These are phyloP conservation scores for Pyrenula aspistea DNA, from an alignment of 495 filamentous ascomycete species.

Conservation along the genomic window DNA sequence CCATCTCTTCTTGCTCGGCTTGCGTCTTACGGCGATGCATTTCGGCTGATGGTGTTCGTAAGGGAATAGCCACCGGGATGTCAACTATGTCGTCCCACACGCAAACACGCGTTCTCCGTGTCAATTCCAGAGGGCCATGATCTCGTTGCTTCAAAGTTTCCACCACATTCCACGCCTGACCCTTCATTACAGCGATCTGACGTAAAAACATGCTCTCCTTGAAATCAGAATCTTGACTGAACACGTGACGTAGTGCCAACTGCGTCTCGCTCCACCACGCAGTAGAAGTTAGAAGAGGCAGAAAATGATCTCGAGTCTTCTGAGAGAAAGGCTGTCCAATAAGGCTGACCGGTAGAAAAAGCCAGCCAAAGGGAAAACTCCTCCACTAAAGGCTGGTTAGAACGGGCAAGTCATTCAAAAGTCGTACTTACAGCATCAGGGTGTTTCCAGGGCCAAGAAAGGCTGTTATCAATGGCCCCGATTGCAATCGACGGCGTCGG, in stretches of 20 bases:
- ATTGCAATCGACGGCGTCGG: constrained; percentile 57
- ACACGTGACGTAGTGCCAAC: constrained; percentile 66
- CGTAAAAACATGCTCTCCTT: constrained; percentile 95
- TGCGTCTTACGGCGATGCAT: constrained; percentile 48
- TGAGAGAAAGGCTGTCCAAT: constrained; percentile 94
- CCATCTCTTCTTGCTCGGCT: constrained; percentile 69
- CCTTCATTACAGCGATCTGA: constrained; percentile 98
- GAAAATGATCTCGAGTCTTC: constrained; percentile 83
- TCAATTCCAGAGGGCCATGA: constrained; percentile 89
- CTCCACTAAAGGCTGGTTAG: constrained; percentile 42
- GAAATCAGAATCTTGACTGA: constrained; percentile 87
- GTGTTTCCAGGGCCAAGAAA: constrained; percentile 99
- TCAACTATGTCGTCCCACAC: constrained; percentile 98
- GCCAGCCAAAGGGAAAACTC: constrained; percentile 96
- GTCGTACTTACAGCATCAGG: constrained; percentile 64
- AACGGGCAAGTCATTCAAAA: not conserved
- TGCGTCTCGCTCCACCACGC: constrained; percentile 97
- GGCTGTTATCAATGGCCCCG: constrained; percentile 92
- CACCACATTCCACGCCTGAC: constrained; percentile 97
- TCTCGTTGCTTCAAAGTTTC: constrained; percentile 87
- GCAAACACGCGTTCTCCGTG: constrained; percentile 76
- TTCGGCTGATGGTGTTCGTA: constrained; percentile 65
- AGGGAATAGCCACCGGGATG: constrained; percentile 82
- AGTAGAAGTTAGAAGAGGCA: constrained; percentile 84
- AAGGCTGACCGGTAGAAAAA: constrained; percentile 90